phyloP scores from a whole-genome alignment of 345 rosid genomes.

The Linum lewisii region DNA sequence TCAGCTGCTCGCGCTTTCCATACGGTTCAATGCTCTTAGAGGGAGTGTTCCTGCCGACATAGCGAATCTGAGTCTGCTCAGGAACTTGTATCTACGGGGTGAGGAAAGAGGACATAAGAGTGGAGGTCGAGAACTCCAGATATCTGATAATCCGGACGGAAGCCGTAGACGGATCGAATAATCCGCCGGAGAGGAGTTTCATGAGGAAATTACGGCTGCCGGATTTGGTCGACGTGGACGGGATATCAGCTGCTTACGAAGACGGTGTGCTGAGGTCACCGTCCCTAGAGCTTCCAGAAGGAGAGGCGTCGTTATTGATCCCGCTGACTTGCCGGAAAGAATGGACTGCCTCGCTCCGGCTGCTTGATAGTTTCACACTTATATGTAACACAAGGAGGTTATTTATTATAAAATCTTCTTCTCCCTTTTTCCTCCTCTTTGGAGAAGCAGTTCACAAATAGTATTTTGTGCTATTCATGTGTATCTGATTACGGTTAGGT shows the following conservation, averaged over 20 bases:
- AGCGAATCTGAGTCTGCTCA: conserved; percentile 45
- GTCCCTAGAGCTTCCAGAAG: conserved; percentile 42
- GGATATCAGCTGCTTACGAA: conserved; percentile 58
- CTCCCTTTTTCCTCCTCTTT: too few species aligned
- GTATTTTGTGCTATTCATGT: too few species aligned
- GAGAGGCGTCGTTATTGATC: conserved; percentile 41
- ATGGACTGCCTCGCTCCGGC: conserved; percentile 69
- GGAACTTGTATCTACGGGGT: conserved; percentile 68
- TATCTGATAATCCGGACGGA: conserved; percentile 57
- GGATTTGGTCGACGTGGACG: conserved; percentile 33
- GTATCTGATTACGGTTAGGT: too few species aligned
- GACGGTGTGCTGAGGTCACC: conserved; percentile 54
- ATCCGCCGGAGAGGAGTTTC: conserved; percentile 34
- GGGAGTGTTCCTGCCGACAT: conserved; percentile 74
- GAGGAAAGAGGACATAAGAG: conserved; percentile 65
- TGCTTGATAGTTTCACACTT: conserved; percentile 33
- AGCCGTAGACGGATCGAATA: conserved; percentile 22
- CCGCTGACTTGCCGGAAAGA: conserved; percentile 36
- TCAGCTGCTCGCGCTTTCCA: conserved; percentile 47
- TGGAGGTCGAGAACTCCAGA: conserved; percentile 63
- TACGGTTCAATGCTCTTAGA: conserved; percentile 53
- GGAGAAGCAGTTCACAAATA: too few species aligned
- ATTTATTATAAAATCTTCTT: too few species aligned
- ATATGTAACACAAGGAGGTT: too few species aligned
- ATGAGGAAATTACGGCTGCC: conserved; percentile 69